phyloP scores from a whole-genome alignment of 306 rosid species.

The Gynostemma pentaphyllum region DNA sequence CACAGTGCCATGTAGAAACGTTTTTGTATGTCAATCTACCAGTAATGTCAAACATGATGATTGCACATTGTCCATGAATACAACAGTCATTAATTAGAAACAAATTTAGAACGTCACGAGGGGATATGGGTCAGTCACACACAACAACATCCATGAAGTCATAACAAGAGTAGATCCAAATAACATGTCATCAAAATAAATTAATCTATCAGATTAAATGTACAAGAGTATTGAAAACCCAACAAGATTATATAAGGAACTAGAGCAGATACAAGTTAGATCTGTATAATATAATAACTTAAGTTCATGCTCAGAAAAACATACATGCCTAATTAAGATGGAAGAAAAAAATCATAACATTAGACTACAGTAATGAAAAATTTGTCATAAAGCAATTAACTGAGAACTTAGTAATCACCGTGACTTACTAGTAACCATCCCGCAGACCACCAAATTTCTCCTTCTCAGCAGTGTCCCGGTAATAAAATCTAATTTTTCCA shows the following conservation, averaged over 20 bases:
- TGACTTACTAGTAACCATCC: conserved; percentile 5
- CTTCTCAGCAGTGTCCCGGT: conserved; percentile 9
- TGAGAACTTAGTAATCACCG: neutral
- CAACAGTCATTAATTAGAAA: neutral
- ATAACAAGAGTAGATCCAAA: neutral
- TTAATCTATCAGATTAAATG: neutral
- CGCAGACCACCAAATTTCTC: conserved; percentile 7
- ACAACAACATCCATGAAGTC: neutral
- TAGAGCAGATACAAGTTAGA: neutral
- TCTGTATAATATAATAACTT: no score
- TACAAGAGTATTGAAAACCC: neutral
- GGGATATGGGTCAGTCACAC: neutral
- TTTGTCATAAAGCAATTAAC: neutral
- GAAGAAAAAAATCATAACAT: no score
- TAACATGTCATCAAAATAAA: neutral
- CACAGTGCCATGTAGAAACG: conserved; percentile 25
- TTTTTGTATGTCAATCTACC: conserved; percentile 23
- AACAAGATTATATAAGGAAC: neutral
- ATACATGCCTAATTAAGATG: neutral
- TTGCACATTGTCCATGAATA: conserved; percentile 25
- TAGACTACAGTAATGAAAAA: neutral
- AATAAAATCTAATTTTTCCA: conserved; percentile 7
- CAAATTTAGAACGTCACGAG: neutral
- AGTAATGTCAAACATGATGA: conserved; percentile 23
- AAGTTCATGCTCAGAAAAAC: neutral